These are phyloP conservation scores for Lanmaoa pseudosensibilis DNA, from an alignment of 768 basidiomycete genomes.

Conservation along the genomic window DNA sequence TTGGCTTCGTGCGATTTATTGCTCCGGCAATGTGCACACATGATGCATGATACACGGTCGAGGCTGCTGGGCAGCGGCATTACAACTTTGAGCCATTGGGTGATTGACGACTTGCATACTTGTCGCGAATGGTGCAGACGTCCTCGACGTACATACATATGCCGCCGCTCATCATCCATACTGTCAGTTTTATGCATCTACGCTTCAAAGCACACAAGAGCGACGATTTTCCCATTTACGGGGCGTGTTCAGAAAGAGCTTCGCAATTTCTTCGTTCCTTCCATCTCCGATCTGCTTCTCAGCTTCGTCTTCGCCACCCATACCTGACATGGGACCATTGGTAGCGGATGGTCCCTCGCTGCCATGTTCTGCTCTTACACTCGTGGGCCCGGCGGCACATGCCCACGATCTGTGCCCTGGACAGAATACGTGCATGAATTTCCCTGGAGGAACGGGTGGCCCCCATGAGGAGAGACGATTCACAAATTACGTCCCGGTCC, in stretches of 20 bases:
- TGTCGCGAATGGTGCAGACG: not conserved
- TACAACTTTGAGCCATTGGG: not conserved
- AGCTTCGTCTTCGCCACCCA: constrained; percentile 17
- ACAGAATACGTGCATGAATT: not conserved
- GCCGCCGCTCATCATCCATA: not conserved
- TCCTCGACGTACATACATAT: not conserved
- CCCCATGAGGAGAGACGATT: not conserved
- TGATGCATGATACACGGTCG: constrained; percentile 12
- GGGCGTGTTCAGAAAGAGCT: not conserved
- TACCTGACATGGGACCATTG: constrained; percentile 17
- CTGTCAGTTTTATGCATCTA: not conserved
- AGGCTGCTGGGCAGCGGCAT: not conserved
- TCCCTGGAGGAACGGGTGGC: not conserved
- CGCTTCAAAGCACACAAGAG: not conserved
- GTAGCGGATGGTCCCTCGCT: constrained; percentile 7
- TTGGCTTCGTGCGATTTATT: constrained; percentile 30
- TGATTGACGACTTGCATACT: not conserved
- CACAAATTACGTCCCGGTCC: constrained; percentile 12
- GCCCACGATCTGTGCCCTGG: not conserved
- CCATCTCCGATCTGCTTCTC: constrained; percentile 29
- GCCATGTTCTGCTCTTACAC: not conserved
- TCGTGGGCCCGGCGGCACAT: constrained; percentile 7
- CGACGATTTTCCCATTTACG: constrained; percentile 17
- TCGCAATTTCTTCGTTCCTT: constrained; percentile 10
- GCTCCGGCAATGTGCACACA: constrained; percentile 11